Evolutionary conservation across 2,329 filamentous ascomycete species (phyloP).

Genomic region (Ophiostoma sp.): DNA sequence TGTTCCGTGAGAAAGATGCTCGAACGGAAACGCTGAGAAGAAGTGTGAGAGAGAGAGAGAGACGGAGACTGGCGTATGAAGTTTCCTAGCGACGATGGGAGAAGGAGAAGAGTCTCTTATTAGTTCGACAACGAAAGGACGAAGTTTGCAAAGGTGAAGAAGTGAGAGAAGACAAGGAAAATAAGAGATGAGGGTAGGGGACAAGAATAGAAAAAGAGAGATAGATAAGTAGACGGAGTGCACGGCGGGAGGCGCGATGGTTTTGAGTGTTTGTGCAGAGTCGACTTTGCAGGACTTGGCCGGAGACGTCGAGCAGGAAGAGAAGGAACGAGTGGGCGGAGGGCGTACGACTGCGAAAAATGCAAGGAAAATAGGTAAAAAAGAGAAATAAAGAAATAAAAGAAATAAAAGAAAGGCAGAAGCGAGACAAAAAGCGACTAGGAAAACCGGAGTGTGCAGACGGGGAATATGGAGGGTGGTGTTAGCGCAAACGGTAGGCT

Average conservation of each 20-base stretch:
- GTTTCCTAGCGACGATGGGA: neutral
- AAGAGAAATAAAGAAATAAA: neutral
- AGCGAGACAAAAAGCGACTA: slow-evolving; percentile 6
- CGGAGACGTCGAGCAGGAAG: slow-evolving; percentile 9
- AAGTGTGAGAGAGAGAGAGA: neutral
- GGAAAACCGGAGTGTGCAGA: slow-evolving; percentile 4
- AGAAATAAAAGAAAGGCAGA: slow-evolving; percentile 7
- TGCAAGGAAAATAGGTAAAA: neutral
- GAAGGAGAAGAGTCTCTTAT: neutral
- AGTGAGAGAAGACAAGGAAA: slow-evolving; percentile 9
- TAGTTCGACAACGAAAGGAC: neutral
- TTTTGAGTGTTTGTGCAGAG: slow-evolving; percentile 10
- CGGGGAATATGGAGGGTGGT: slow-evolving; percentile 11
- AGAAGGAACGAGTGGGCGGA: slow-evolving; percentile 7
- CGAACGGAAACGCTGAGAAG: neutral
- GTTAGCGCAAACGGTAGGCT: slow-evolving; percentile 12
- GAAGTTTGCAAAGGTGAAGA: neutral
- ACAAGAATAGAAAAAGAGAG: slow-evolving; percentile 12
- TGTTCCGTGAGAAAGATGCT: slow-evolving; percentile 12
- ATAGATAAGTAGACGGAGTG: slow-evolving; percentile 12
- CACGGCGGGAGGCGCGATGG: slow-evolving; percentile 15
- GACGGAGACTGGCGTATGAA: neutral
- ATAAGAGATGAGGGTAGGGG: neutral
- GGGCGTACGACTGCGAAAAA: neutral
- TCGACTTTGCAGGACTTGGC: neutral